These are phyloP conservation scores for Zymoseptoria ardabiliae DNA, from an alignment of 2,329 filamentous ascomycete species.

Conservation along the genomic window DNA sequence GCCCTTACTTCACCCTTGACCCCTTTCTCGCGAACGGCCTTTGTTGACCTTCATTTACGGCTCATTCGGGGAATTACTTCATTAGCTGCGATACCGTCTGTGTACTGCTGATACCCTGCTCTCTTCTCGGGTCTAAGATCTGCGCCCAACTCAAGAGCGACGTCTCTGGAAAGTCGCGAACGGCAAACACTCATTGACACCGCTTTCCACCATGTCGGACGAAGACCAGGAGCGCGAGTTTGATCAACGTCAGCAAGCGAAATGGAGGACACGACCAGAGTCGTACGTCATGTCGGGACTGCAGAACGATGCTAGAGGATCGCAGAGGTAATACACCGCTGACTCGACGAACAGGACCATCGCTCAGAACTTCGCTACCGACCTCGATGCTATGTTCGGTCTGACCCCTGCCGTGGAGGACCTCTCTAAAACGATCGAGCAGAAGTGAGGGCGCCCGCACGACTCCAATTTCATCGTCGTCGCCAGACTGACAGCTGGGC, in stretches of 20 bases:
- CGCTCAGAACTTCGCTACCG: slow-evolving; percentile 76
- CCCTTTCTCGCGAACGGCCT: background rate
- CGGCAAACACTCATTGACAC: background rate
- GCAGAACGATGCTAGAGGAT: no score
- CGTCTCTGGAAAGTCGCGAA: background rate
- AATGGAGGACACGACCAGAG: slow-evolving; percentile 17
- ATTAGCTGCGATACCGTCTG: background rate
- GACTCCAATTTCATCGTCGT: background rate
- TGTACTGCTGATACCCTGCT: background rate
- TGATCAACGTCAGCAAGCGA: slow-evolving; percentile 1
- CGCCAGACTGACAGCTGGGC: slow-evolving; percentile 11
- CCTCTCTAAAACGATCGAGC: slow-evolving; percentile 66
- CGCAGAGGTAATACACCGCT: background rate
- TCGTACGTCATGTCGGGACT: slow-evolving; percentile 15
- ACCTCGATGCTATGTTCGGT: slow-evolving; percentile 82
- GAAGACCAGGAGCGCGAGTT: slow-evolving; percentile 2
- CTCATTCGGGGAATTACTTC: background rate
- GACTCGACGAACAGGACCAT: slow-evolving; percentile 56
- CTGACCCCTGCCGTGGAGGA: slow-evolving; percentile 67
- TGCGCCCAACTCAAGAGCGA: background rate
- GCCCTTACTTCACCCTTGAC: background rate
- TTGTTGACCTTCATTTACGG: background rate
- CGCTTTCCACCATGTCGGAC: slow-evolving; percentile 8
- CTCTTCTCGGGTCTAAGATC: background rate
- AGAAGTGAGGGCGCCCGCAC: slow-evolving; percentile 57